These are phyloP conservation scores for Botrytis tulipae DNA, from an alignment of 2,329 filamentous ascomycete genomes.

Conservation along the genomic window DNA sequence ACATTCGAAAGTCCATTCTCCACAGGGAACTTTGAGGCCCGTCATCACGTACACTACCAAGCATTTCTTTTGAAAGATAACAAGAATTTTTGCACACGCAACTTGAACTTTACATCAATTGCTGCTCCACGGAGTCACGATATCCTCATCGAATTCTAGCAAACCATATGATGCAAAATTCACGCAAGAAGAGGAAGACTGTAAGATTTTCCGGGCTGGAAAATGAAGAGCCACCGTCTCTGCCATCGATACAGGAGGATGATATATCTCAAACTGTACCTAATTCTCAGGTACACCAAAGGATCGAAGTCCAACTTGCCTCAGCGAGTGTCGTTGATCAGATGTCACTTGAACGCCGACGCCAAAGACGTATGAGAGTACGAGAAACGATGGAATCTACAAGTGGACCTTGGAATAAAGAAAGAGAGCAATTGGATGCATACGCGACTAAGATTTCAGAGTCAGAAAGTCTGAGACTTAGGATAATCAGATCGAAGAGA, in stretches of 20 bases:
- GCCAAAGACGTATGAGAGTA: constrained; percentile 1
- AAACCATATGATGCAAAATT: background rate
- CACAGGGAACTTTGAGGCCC: fast-evolving
- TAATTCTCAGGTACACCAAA: background rate
- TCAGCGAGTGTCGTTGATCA: too few relatives aligned
- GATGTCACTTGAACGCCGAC: background rate
- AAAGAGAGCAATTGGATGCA: background rate
- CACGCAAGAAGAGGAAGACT: background rate
- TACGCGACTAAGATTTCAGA: background rate
- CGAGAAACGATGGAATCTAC: background rate
- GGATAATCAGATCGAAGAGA: background rate
- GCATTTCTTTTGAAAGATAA: background rate
- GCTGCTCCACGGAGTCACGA: background rate
- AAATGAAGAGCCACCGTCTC: background rate
- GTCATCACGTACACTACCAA: background rate
- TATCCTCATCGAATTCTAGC: background rate
- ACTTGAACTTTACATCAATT: background rate
- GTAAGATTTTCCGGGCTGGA: background rate
- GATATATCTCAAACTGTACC: background rate
- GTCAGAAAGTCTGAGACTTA: background rate
- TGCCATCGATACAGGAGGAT: background rate
- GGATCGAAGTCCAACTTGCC: background rate
- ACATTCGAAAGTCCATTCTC: background rate
- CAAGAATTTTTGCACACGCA: background rate
- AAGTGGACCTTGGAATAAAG: background rate